These are phyloP conservation scores for Sambucus nigra DNA, from an alignment of 129 eudicot genomes.

Conservation along the genomic window DNA sequence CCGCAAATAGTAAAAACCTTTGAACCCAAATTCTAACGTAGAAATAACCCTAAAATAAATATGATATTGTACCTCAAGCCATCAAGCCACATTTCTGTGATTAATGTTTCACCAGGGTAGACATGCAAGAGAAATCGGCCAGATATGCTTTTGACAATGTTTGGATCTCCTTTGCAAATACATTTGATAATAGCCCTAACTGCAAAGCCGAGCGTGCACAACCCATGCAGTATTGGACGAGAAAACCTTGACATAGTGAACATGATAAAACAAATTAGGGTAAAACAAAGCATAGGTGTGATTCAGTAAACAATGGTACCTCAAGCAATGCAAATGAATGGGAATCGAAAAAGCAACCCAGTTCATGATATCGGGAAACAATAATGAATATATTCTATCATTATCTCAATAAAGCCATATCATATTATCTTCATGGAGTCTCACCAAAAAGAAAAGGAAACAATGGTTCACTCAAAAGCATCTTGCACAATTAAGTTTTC, in stretches of 20 bases:
- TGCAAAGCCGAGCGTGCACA: constrained; percentile 92
- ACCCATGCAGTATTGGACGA: constrained; percentile 93
- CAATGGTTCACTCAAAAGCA: no score
- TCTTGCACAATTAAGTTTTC: no score
- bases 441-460: no score
- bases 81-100: constrained; percentile 91
- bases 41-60: constrained; percentile 4
- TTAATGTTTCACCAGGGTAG: constrained; percentile 83
- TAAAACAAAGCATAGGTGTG: not conserved
- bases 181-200: constrained; percentile 71
- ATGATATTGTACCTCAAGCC: constrained; percentile 46
- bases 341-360: no score
- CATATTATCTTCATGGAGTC: no score
- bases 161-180: constrained; percentile 70
- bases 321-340: no score
- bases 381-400: no score
- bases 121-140: constrained; percentile 76
- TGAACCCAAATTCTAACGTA: no score
- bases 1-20: no score
- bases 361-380: no score
- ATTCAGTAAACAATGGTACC: no score
- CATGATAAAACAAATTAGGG: not conserved
- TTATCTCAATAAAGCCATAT: no score
- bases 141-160: constrained; percentile 63
- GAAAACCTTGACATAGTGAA: constrained; percentile 42